phyloP scores from a whole-genome alignment of 371 early-diverging fungal genomes.

The Circinella minor region DNA sequence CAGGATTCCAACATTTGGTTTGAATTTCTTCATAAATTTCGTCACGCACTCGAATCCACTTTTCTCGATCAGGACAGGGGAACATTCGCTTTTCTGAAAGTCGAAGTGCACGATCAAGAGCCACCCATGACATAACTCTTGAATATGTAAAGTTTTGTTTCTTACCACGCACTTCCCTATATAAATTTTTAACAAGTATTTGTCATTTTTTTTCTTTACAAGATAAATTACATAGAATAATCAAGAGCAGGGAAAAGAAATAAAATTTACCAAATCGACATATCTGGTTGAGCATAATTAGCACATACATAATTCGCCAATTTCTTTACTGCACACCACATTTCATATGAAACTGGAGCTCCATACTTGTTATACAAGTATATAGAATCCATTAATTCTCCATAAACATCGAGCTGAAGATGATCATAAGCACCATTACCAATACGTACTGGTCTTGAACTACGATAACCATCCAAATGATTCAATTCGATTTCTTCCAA shows the following conservation, averaged over 20 bases:
- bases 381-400: constrained; percentile 81
- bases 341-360: constrained; percentile 77
- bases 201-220: too few relatives aligned
- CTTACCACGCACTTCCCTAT: constrained; percentile 68
- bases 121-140: constrained; percentile 88
- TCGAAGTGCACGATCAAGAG: constrained; percentile 74
- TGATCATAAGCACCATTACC: constrained; percentile 86
- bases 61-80: constrained; percentile 65
- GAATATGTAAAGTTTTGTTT: constrained; percentile 77
- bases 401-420: constrained; percentile 85
- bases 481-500: constrained; percentile 65
- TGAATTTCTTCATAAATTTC: constrained; percentile 76
- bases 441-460: constrained; percentile 80
- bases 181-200: not conserved
- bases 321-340: constrained; percentile 70
- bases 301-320: constrained; percentile 74
- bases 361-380: constrained; percentile 85
- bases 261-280: constrained; percentile 72
- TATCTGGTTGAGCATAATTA: constrained; percentile 71
- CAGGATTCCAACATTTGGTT: constrained; percentile 66
- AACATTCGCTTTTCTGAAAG: constrained; percentile 78
- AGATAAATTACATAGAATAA: too few relatives aligned
- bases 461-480: constrained; percentile 79
- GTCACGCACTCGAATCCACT: constrained; percentile 70
- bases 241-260: not conserved